These are phyloP conservation scores for Trichaptum fuscoviolaceum DNA, from an alignment of 768 basidiomycete genomes.

Conservation along the genomic window DNA sequence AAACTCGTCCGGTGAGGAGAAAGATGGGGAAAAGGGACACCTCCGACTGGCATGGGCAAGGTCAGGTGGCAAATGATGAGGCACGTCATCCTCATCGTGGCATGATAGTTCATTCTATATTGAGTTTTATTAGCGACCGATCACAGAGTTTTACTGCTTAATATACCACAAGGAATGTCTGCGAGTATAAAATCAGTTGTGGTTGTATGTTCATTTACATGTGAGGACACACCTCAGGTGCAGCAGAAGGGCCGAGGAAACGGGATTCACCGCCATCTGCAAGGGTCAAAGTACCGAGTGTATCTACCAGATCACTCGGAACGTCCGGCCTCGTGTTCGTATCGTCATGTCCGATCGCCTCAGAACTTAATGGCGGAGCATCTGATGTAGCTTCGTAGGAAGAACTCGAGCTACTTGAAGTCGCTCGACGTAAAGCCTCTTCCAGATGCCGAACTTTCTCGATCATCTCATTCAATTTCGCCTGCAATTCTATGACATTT, in stretches of 20 bases:
- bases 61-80: not conserved
- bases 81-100: not conserved
- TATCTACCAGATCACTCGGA: conserved; percentile 42
- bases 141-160: not conserved
- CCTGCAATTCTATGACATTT: not conserved
- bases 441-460: conserved; percentile 54
- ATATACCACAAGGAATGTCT: not conserved
- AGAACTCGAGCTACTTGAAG: conserved; percentile 41
- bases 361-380: not conserved
- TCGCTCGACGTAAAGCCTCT: conserved; percentile 39
- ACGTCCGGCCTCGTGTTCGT: not conserved
- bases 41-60: conserved; percentile 6
- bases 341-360: not conserved
- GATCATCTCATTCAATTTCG: conserved; percentile 29
- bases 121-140: not conserved
- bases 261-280: conserved; percentile 1
- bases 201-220: not conserved
- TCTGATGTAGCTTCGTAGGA: conserved; percentile 38
- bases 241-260: conserved; percentile 57
- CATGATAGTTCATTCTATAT: not conserved
- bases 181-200: not conserved
- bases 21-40: conserved; percentile 48
- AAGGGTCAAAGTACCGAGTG: conserved; percentile 53
- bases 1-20: conserved; percentile 47
- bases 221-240: conserved; percentile 44